Evolutionary conservation across 2,329 filamentous ascomycete genomes (phyloP).

Genomic region (Aureobasidium sp.): DNA sequence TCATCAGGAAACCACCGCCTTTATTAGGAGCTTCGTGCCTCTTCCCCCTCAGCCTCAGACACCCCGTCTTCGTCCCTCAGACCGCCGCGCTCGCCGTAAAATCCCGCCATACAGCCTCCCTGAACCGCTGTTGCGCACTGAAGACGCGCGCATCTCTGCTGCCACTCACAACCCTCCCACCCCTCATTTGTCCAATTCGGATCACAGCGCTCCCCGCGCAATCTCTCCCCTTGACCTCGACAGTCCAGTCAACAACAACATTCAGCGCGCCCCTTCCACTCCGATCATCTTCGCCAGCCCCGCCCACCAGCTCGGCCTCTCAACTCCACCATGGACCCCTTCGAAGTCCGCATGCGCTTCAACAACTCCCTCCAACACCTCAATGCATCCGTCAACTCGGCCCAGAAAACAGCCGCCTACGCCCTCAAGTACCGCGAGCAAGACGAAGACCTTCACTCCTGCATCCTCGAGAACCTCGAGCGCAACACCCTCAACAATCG

Average conservation of each 20-base stretch:
- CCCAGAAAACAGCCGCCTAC: constrained; percentile 90
- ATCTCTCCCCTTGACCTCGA: neutral
- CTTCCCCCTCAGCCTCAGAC: no score
- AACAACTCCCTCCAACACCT: constrained; percentile 82
- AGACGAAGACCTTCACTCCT: constrained; percentile 95
- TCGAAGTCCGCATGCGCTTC: constrained; percentile 97
- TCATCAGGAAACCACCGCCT: no score
- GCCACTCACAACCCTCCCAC: neutral
- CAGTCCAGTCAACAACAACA: neutral
- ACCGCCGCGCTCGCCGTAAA: no score
- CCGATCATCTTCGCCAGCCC: neutral
- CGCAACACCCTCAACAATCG: constrained; percentile 93
- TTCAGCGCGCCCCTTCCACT: neutral
- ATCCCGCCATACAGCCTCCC: no score
- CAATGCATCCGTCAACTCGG: constrained; percentile 80
- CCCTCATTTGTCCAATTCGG: neutral
- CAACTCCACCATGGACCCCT: constrained; percentile 61
- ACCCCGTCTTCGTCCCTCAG: neutral
- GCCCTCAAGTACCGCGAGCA: constrained; percentile 89
- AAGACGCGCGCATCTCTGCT: neutral
- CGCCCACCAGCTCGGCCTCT: neutral
- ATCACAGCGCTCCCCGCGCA: neutral
- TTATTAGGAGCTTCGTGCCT: no score
- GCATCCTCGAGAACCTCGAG: constrained; percentile 93
- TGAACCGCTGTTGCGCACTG: no score